Conservation (phyloP, 2,329 filamentous ascomycete species). For the Gaeumannomyces sp. region DNA sequence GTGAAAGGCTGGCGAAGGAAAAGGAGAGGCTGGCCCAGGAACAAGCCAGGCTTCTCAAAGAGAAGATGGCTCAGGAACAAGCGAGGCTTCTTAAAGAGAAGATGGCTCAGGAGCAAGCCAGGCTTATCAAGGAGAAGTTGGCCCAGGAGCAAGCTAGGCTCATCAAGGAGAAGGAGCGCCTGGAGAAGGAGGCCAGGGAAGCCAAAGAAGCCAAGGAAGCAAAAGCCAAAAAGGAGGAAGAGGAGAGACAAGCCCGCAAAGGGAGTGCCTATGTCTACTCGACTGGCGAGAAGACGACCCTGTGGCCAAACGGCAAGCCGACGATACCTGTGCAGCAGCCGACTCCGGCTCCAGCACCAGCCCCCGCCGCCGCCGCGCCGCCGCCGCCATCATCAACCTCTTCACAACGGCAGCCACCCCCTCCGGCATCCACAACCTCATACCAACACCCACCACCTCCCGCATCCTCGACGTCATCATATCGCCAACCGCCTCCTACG, state of each 20-base stretch:
- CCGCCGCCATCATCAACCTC: constrained; percentile 21
- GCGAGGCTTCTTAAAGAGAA: constrained; percentile 12
- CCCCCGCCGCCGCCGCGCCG: constrained; percentile 15
- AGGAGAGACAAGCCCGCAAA: constrained; percentile 31
- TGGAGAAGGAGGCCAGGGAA: constrained; percentile 25
- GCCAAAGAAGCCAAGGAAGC: constrained; percentile 20
- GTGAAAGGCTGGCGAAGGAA: constrained; percentile 27
- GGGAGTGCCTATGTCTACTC: constrained; percentile 56
- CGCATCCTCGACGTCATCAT: constrained; percentile 21
- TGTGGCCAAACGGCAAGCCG: constrained; percentile 60
- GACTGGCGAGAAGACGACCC: constrained; percentile 63
- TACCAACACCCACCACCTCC: constrained; percentile 15
- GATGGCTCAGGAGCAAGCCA: constrained; percentile 23
- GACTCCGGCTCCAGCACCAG: constrained; percentile 25
- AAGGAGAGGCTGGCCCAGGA: constrained; percentile 26
- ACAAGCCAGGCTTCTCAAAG: constrained; percentile 23
- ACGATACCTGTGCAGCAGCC: no score
- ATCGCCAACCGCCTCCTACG: no score
- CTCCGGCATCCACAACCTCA: constrained; percentile 1
- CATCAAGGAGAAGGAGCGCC: constrained; percentile 20
- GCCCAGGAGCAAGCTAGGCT: constrained; percentile 15
- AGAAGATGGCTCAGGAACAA: constrained; percentile 15
- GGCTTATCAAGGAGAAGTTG: constrained; percentile 22
- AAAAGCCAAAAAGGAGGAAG: constrained; percentile 27
- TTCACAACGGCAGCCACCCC: constrained; percentile 7